These are phyloP conservation scores for Bryum argenteum DNA, from an alignment of 225 moss, liverwort and hornwort genomes.

Conservation along the genomic window DNA sequence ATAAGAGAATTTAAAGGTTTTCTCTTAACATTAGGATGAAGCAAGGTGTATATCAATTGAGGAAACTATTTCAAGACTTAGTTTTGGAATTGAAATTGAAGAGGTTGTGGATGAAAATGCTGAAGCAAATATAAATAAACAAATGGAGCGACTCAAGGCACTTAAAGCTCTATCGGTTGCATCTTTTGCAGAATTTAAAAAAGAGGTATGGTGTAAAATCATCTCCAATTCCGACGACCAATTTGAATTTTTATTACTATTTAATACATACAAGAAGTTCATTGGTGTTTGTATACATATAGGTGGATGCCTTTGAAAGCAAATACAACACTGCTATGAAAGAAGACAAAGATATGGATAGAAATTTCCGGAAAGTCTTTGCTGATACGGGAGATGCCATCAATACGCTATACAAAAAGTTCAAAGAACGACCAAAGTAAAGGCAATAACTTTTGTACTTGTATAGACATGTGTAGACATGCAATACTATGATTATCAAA, in stretches of 20 bases:
- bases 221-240: not conserved
- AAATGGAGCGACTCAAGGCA: conserved; percentile 61
- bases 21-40: conserved; percentile 50
- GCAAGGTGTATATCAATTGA: conserved; percentile 65
- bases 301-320: conserved; percentile 72
- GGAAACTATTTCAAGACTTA: conserved; percentile 73
- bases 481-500: no score
- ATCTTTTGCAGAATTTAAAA: conserved; percentile 68
- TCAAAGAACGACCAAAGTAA: conserved; percentile 79
- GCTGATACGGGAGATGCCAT: conserved; percentile 76
- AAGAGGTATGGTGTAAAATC: conserved; percentile 48
- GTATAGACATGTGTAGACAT: no score
- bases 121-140: conserved; percentile 61
- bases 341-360: conserved; percentile 74
- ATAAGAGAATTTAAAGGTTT: not conserved
- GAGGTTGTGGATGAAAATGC: conserved; percentile 70
- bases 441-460: not conserved
- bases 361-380: conserved; percentile 74
- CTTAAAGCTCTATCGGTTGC: conserved; percentile 67
- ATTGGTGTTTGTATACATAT: fast-evolving
- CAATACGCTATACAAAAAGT: conserved; percentile 67
- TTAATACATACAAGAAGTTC: no score
- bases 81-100: conserved; percentile 65
- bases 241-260: no score
- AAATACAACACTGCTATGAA: conserved; percentile 49